Conservation (phyloP, 2,329 filamentous ascomycete species). For the Chrysosporium queenslandicum region DNA sequence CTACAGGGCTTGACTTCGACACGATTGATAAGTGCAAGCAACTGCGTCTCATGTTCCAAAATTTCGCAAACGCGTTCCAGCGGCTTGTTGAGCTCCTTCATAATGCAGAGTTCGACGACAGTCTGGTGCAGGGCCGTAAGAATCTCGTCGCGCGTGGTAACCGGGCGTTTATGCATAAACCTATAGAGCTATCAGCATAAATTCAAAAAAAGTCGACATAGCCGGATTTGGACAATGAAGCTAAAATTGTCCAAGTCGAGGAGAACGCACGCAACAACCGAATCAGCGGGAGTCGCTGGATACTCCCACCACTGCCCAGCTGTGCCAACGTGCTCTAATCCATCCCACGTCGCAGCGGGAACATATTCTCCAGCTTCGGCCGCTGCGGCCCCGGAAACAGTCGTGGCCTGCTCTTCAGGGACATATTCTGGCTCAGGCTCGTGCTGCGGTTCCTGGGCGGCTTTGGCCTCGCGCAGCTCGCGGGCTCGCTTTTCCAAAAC, state of each 20-base stretch:
- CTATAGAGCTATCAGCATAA: conserved; percentile 15
- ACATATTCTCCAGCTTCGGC: conserved; percentile 31
- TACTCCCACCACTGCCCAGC: conserved; percentile 34
- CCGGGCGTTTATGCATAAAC: conserved; percentile 31
- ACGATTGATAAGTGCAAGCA: conserved; percentile 26
- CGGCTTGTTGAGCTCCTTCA: conserved; percentile 37
- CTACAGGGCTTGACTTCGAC: conserved; percentile 25
- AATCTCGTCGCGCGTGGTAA: conserved; percentile 29
- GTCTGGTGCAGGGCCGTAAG: conserved; percentile 44
- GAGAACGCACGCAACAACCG: conserved; percentile 35
- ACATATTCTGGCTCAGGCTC: conserved; percentile 15
- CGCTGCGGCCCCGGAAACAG: conserved; percentile 7
- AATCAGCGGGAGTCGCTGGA: conserved; percentile 30
- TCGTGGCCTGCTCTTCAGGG: conserved; percentile 2
- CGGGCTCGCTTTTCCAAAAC: conserved; percentile 24
- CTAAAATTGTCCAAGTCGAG: neutral
- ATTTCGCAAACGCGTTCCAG: conserved; percentile 29
- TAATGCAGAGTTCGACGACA: conserved; percentile 46
- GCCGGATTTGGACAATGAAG: neutral
- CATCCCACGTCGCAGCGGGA: conserved; percentile 43
- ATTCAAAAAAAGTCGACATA: too few species aligned
- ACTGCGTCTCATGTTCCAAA: conserved; percentile 23
- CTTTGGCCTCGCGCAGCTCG: conserved; percentile 13
- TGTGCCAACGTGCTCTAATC: conserved; percentile 46
- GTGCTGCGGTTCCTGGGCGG: conserved; percentile 13